Conservation (phyloP, 2,329 filamentous ascomycete genomes). For the Aspergillus hiratsukae region DNA sequence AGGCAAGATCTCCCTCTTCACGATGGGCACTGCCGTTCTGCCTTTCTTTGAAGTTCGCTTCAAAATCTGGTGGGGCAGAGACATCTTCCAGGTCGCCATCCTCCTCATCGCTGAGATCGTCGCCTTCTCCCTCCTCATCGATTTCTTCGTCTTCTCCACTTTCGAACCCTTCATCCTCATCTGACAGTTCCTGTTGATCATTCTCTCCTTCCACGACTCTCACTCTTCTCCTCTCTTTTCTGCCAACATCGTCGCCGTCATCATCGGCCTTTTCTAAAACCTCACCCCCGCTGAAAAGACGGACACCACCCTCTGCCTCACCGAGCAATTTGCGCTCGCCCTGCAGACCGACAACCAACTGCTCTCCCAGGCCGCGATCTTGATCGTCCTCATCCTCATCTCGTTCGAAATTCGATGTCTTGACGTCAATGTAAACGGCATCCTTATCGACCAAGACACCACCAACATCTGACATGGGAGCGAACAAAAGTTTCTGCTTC, state of each 20-base stretch:
- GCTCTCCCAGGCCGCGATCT: conserved; percentile 88
- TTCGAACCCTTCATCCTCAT: conserved; percentile 52
- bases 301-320: conserved; percentile 74
- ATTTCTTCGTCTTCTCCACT: conserved; percentile 52
- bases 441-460: conserved; percentile 96
- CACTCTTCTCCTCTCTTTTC: conserved; percentile 51
- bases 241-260: conserved; percentile 54
- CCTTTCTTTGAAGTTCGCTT: conserved; percentile 38
- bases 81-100: conserved; percentile 29
- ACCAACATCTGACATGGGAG: conserved; percentile 96
- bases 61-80: conserved; percentile 41
- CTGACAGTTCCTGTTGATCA: conserved; percentile 52
- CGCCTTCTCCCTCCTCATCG: conserved; percentile 41
- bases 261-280: conserved; percentile 56
- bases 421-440: conserved; percentile 82
- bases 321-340: conserved; percentile 76
- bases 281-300: conserved; percentile 76
- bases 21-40: conserved; percentile 53
- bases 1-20: conserved; percentile 70
- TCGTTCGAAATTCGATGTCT: conserved; percentile 65
- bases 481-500: conserved; percentile 94
- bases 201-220: conserved; percentile 48
- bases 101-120: conserved; percentile 31
- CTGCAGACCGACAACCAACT: conserved; percentile 87
- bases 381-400: conserved; percentile 57